Percentiles rank a stretch among this genome's conserved stretches.
phyloP scores from a whole-genome alignment of 148 eudicot genomes.

The Cornus suecica region DNA sequence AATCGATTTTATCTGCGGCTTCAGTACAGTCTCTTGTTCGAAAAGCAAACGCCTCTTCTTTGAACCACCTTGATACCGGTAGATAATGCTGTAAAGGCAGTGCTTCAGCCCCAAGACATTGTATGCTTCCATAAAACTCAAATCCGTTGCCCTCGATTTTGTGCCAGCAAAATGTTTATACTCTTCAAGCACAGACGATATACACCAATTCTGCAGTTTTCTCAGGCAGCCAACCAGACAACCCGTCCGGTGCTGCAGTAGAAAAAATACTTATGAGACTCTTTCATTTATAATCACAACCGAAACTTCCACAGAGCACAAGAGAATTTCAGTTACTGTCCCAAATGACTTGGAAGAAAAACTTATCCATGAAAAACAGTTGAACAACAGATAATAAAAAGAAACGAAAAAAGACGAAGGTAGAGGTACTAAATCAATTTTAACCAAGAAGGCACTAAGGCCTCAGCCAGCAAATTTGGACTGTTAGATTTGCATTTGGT shows the following conservation, averaged over 20 bases:
- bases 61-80: constrained; percentile 62
- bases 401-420: no score
- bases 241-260: constrained; percentile 75
- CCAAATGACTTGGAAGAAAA: neutral
- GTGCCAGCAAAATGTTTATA: constrained; percentile 58
- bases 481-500: neutral
- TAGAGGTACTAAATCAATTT: neutral
- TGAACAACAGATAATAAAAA: neutral
- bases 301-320: neutral
- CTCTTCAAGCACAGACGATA: constrained; percentile 57
- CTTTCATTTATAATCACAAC: neutral
- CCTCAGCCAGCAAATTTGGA: neutral
- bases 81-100: constrained; percentile 55
- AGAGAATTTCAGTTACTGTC: neutral
- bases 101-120: constrained; percentile 41
- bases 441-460: neutral
- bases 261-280: neutral
- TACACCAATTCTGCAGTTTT: constrained; percentile 66
- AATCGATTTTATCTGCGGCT: constrained; percentile 33
- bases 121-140: constrained; percentile 54
- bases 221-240: constrained; percentile 69
- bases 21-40: constrained; percentile 38
- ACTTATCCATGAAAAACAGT: no score
- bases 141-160: constrained; percentile 57
- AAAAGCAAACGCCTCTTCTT: constrained; percentile 60